phyloP scores from a whole-genome alignment of 805 yeast species.

The Ogataea dorogensis region DNA sequence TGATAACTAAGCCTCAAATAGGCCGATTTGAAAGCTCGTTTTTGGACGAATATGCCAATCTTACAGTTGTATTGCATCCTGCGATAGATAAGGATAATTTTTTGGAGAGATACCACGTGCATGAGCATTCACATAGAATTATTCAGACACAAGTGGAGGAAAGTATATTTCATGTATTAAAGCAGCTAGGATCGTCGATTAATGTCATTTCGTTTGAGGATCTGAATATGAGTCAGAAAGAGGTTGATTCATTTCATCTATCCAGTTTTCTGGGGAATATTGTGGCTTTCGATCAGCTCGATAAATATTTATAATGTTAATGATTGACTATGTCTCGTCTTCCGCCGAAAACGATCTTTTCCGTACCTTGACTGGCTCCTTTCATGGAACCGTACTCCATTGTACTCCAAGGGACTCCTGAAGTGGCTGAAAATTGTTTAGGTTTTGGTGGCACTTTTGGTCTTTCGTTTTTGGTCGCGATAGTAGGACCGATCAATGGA shows the following conservation, averaged over 20 bases:
- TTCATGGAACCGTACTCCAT: constrained; percentile 58
- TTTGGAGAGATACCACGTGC: constrained; percentile 21
- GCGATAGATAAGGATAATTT: constrained; percentile 17
- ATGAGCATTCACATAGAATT: constrained; percentile 32
- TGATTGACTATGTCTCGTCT: constrained; percentile 42
- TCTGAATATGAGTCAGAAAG: constrained; percentile 12
- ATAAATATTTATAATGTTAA: constrained; percentile 5
- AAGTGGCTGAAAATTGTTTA: constrained; percentile 36
- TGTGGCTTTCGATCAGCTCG: constrained; percentile 17
- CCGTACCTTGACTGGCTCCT: constrained; percentile 54
- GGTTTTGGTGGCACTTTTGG: constrained; percentile 59
- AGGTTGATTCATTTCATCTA: constrained; percentile 26
- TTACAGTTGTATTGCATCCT: constrained; percentile 32
- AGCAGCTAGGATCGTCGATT: constrained; percentile 39
- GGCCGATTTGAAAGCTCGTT: constrained; percentile 10
- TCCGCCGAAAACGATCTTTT: constrained; percentile 53
- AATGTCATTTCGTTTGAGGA: constrained; percentile 27
- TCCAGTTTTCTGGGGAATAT: constrained; percentile 25
- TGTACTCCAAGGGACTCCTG: constrained; percentile 50
- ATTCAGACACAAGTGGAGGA: constrained; percentile 46
- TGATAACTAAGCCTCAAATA: constrained; percentile 16
- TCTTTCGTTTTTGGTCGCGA: constrained; percentile 46
- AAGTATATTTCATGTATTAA: constrained; percentile 56
- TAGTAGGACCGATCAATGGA: constrained; percentile 58
- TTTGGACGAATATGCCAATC: constrained; percentile 21